Percentiles rank a stretch among this genome's conserved stretches.
Evolutionary conservation across 331 rosid species (phyloP).

Genomic region (Malus hybrid): DNA sequence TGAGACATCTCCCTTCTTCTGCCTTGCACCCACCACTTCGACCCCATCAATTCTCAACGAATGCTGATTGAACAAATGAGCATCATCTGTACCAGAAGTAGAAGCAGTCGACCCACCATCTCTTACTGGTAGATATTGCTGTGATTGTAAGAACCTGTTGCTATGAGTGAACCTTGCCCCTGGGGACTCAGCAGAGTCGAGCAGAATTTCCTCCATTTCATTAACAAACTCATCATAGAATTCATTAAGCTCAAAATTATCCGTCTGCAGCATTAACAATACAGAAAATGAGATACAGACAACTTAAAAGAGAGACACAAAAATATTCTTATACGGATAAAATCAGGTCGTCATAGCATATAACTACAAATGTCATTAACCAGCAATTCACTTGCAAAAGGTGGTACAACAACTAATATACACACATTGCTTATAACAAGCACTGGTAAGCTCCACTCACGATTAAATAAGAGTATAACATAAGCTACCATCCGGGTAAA

Average conservation of each 20-base stretch:
- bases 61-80: slow-evolving; percentile 35
- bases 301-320: background rate
- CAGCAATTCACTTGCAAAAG: background rate
- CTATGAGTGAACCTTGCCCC: slow-evolving; percentile 44
- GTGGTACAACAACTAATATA: background rate
- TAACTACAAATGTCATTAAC: background rate
- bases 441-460: background rate
- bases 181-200: slow-evolving; percentile 67
- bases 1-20: slow-evolving; percentile 89
- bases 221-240: slow-evolving; percentile 72
- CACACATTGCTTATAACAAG: background rate
- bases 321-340: background rate
- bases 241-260: slow-evolving; percentile 52
- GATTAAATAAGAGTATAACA: too few species aligned
- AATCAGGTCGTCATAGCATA: background rate
- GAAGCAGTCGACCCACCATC: slow-evolving; percentile 89
- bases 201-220: slow-evolving; percentile 96
- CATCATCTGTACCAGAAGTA: slow-evolving; percentile 56
- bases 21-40: slow-evolving; percentile 95
- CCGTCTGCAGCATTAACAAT: slow-evolving; percentile 46
- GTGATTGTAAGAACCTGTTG: slow-evolving; percentile 37
- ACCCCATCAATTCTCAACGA: slow-evolving; percentile 59
- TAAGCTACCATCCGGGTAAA: too few species aligned
- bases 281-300: slow-evolving; percentile 1
- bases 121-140: slow-evolving; percentile 53